Evolutionary conservation across 805 yeast species (phyloP), one percentile per base, ranked within the genome.

Genomic region (Lachancea mirantina): DNA sequence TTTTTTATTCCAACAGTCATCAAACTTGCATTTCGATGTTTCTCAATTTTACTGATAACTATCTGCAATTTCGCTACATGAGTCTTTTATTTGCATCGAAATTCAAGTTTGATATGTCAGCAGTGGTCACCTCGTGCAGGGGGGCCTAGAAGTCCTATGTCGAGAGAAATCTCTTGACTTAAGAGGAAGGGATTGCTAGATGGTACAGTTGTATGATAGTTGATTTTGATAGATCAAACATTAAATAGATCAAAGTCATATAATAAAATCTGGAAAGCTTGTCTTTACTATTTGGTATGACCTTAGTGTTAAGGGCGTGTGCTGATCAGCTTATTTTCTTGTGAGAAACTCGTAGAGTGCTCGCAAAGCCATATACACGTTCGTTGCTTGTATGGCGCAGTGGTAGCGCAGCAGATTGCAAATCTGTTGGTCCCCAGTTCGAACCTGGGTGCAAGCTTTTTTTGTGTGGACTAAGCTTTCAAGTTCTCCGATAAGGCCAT

Each of bases 331-430:
- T n/a, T n/a, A n/a, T n/a, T n/a, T n/a, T n/a, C n/a, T n/a, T n/a
- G n/a, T n/a, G n/a, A n/a, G n/a, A n/a, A n/a, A n/a, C n/a, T n/a
- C n/a, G n/a, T n/a, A n/a, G n/a, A n/a, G n/a, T n/a, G n/a, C n/a
- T n/a, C n/a, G n/a, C n/a, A n/a, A n/a, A n/a, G n/a, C n/a, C n/a
- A n/a, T n/a, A n/a, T n/a, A n/a, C n/a, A n/a, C n/a, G n/a, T n/a
- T n/a, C n/a, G n/a, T n/a, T n/a, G n/a, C n/a, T n/a, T n/a, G 78
- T 71, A 70, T 83, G 87, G 94, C 92, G 87, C 88, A 83, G 92
- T 78, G 92, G 94, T 82, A 83, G 89, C 88, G 94, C 92, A 81
- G 87, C 84, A 79, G 94, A 84, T 84, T 84, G 94, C 94, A 84
- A 83, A 82, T 84, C 94, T 81, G 83, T 78, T 81, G 94, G 95